These are phyloP conservation scores for Telfairia occidentalis DNA, from an alignment of 331 rosid genomes.

Conservation along the genomic window DNA sequence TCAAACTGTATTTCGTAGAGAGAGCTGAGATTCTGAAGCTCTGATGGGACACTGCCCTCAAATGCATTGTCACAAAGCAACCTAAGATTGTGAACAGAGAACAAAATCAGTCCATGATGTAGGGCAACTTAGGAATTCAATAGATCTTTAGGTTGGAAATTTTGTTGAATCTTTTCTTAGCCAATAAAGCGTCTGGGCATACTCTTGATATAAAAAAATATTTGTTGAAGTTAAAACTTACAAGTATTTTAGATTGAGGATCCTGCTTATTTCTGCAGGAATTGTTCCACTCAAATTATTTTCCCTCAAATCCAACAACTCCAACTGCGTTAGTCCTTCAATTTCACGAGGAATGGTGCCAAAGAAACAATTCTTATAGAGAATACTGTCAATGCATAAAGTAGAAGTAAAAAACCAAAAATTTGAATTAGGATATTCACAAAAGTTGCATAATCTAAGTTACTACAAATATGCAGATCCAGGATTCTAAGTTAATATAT, in stretches of 20 bases:
- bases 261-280: slow-evolving; percentile 49
- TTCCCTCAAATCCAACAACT: slow-evolving; percentile 61
- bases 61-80: slow-evolving; percentile 51
- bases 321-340: slow-evolving; percentile 45
- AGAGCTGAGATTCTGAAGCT: slow-evolving; percentile 29
- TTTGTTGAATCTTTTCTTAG: background rate
- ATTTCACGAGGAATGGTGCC: slow-evolving; percentile 76
- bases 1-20: slow-evolving; percentile 33
- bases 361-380: slow-evolving; percentile 52
- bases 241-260: slow-evolving; percentile 51
- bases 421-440: background rate
- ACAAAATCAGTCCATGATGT: slow-evolving; percentile 5
- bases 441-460: background rate
- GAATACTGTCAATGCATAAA: slow-evolving; percentile 40
- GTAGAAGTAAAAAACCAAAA: slow-evolving; percentile 11
- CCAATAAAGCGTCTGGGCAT: background rate
- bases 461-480: background rate
- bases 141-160: background rate
- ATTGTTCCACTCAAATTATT: slow-evolving; percentile 56
- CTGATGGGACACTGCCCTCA: slow-evolving; percentile 37
- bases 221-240: slow-evolving; percentile 28
- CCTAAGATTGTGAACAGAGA: slow-evolving; percentile 27
- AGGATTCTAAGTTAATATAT: background rate
- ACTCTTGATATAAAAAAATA: background rate
- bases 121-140: background rate